These are phyloP conservation scores for Phaseolus lunatus DNA, from an alignment of 306 rosid species.

Conservation along the genomic window DNA sequence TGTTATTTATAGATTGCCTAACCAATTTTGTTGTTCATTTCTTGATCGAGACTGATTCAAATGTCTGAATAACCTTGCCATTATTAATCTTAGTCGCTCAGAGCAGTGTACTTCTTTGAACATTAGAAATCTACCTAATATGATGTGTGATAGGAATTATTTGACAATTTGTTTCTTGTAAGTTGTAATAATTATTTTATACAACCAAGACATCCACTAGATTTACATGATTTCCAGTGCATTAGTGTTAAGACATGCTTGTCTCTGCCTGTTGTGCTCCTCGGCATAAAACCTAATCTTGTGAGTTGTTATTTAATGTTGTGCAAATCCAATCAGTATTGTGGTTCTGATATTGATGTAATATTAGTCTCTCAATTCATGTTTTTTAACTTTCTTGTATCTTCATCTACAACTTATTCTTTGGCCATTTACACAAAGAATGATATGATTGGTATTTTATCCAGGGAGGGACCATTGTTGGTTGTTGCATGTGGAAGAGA, in stretches of 20 bases:
- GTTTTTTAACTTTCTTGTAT: constrained; percentile 20
- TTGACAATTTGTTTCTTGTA: constrained; percentile 15
- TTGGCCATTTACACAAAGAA: constrained; percentile 13
- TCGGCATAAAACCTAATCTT: constrained; percentile 19
- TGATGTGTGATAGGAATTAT: constrained; percentile 21
- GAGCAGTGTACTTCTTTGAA: constrained; percentile 4
- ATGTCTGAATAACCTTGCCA: constrained; percentile 20
- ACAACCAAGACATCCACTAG: not conserved
- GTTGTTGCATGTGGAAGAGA: constrained; percentile 95
- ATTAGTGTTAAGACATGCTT: constrained; percentile 35
- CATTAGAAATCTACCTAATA: constrained; percentile 22
- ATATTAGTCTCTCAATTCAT: constrained; percentile 21
- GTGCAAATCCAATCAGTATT: constrained; percentile 13
- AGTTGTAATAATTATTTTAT: constrained; percentile 7
- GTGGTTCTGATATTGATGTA: constrained; percentile 12
- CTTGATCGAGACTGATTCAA: constrained; percentile 29
- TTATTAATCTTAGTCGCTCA: constrained; percentile 7
- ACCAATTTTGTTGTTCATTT: not conserved
- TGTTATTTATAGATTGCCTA: not conserved
- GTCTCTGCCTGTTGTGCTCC: constrained; percentile 1
- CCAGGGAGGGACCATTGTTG: constrained; percentile 91
- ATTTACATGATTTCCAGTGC: constrained; percentile 32
- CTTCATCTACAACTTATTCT: constrained; percentile 23
- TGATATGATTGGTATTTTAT: constrained; percentile 40
- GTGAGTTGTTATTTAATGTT: constrained; percentile 25